Evolutionary conservation across 75 land plant genomes (phyloP).

Genomic region (Picea sitchensis): DNA sequence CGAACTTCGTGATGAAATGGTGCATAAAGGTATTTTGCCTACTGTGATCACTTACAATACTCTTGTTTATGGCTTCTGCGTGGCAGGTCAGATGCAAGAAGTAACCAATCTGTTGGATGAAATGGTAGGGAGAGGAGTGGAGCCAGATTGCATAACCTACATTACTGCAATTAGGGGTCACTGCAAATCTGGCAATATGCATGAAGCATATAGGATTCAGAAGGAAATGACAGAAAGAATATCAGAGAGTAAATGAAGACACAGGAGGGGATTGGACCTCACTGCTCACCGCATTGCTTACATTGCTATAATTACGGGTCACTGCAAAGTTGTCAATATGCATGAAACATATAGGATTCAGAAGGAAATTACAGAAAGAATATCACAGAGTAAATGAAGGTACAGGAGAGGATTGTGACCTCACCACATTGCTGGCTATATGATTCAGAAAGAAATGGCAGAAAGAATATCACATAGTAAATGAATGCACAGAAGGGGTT

Average conservation of each 20-base stretch:
- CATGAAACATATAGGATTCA: conserved; percentile 34
- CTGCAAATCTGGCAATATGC: conserved; percentile 10
- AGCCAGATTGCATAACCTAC: conserved; percentile 18
- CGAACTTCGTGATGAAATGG: conserved; percentile 58
- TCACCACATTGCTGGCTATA: background rate
- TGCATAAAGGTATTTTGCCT: conserved; percentile 21
- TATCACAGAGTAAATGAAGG: background rate
- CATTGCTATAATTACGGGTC: conserved; percentile 3
- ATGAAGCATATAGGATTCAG: conserved; percentile 2
- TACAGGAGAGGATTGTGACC: background rate
- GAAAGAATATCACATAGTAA: background rate
- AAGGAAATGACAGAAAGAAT: conserved; percentile 9
- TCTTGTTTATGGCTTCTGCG: conserved; percentile 31
- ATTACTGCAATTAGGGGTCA: conserved; percentile 1
- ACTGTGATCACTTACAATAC: conserved; percentile 31
- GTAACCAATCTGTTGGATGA: conserved; percentile 8
- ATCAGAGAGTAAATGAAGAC: background rate
- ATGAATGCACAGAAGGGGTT: conserved; percentile 14
- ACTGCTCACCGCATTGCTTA: conserved; percentile 9
- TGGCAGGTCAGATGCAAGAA: conserved; percentile 16
- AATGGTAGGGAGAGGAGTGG: conserved; percentile 12
- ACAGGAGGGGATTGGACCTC: background rate
- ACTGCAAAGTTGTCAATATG: conserved; percentile 15
- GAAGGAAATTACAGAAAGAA: background rate
- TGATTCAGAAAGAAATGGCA: background rate